Percentiles rank a stretch among this genome's conserved stretches.
Conservation (phyloP, 2,329 filamentous ascomycete species). For the Chrysoporthe deuterocubensis region DNA sequence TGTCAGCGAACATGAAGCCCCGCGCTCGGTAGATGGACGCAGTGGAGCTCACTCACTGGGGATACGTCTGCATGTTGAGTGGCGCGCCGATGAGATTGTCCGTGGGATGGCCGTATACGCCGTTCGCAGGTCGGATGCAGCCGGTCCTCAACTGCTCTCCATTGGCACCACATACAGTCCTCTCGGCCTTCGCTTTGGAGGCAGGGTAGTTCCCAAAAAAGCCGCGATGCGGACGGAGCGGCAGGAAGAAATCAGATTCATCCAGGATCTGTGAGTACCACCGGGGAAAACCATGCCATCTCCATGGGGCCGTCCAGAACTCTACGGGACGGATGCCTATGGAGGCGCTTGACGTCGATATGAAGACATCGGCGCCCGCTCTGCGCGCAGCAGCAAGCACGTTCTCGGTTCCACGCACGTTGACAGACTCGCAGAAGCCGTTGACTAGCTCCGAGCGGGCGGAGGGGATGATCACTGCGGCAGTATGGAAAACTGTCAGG, state of each 20-base stretch:
- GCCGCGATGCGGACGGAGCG: constrained; percentile 42
- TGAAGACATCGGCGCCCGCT: constrained; percentile 48
- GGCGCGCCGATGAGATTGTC: constrained; percentile 51
- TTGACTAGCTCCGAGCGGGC: constrained; percentile 48
- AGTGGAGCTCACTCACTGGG: constrained; percentile 44
- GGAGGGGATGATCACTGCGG: constrained; percentile 49
- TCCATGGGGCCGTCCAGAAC: constrained; percentile 45
- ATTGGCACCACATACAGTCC: constrained; percentile 46
- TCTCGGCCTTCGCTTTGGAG: constrained; percentile 51
- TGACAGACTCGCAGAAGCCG: constrained; percentile 46
- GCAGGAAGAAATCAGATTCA: constrained; percentile 44
- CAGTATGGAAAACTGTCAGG: constrained; percentile 60
- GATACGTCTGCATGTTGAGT: constrained; percentile 42
- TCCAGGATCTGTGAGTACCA: constrained; percentile 46
- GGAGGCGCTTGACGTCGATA: constrained; percentile 53
- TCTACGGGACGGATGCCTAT: constrained; percentile 43
- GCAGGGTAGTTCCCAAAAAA: constrained; percentile 53
- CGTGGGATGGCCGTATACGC: constrained; percentile 55
- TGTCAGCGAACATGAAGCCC: constrained; percentile 9
- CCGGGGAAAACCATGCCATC: constrained; percentile 43
- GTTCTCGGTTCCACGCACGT: constrained; percentile 51
- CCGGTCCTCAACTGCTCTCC: constrained; percentile 49
- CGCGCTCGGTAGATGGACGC: too few relatives aligned
- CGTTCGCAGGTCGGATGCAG: constrained; percentile 55
- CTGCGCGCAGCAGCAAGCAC: constrained; percentile 47